phyloP scores from a whole-genome alignment of 164 flowering plant species.

The Magnolia officinalis region DNA sequence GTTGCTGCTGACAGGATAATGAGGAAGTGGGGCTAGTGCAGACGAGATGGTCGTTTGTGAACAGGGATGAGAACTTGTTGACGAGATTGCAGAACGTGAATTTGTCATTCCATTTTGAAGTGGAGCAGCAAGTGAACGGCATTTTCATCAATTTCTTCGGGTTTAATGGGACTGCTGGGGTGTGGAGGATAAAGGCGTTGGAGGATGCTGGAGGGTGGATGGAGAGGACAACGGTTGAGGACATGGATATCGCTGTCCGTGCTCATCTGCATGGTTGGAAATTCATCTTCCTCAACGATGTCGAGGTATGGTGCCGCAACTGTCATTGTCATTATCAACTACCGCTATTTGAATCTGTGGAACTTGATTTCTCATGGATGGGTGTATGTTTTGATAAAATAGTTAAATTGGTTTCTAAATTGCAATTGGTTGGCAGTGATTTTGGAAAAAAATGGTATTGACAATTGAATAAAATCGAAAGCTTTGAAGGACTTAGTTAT shows the following conservation, averaged over 20 bases:
- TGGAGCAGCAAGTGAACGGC: slow-evolving; percentile 98
- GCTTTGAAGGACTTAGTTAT: background rate
- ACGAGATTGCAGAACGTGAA: slow-evolving; percentile 88
- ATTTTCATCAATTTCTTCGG: slow-evolving; percentile 91
- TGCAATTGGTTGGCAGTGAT: background rate
- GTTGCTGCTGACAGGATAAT: slow-evolving; percentile 50
- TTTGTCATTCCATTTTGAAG: slow-evolving; percentile 87
- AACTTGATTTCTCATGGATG: background rate
- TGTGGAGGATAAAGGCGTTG: slow-evolving; percentile 94
- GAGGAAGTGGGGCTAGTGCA: slow-evolving; percentile 89
- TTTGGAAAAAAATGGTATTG: no score
- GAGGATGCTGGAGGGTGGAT: slow-evolving; percentile 98
- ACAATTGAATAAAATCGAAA: background rate
- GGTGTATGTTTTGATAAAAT: background rate
- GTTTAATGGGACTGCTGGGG: slow-evolving; percentile 97
- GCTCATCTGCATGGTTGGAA: slow-evolving; percentile 98
- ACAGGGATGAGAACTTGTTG: slow-evolving; percentile 87
- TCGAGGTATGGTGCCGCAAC: slow-evolving; percentile 52
- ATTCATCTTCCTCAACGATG: slow-evolving; percentile 86
- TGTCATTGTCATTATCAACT: background rate
- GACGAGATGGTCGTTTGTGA: slow-evolving; percentile 99
- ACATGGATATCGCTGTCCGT: slow-evolving; percentile 96
- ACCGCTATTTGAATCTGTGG: background rate
- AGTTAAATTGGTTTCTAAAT: background rate
- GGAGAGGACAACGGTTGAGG: slow-evolving; percentile 98